Evolutionary conservation across 345 rosid species (phyloP).

Genomic region (Cardamine resedifolia): DNA sequence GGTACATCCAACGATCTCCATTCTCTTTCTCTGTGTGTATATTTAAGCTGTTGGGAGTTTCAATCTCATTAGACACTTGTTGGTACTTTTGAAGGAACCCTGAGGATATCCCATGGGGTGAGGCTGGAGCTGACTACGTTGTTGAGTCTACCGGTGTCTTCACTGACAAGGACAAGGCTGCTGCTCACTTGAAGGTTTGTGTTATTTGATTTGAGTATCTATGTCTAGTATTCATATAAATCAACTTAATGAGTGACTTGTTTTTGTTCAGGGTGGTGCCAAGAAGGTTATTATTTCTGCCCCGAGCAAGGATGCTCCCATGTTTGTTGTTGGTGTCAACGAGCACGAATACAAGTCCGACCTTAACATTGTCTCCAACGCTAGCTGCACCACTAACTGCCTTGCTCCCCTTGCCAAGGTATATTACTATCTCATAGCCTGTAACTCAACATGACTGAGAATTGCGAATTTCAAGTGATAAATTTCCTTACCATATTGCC

Average conservation of each 20-base stretch:
- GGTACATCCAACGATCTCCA: slow-evolving; percentile 37
- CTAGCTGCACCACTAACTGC: slow-evolving; percentile 97
- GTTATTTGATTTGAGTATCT: not conserved
- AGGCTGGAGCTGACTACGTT: slow-evolving; percentile 71
- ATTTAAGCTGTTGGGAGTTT: not conserved
- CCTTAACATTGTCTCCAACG: slow-evolving; percentile 77
- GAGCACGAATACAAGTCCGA: slow-evolving; percentile 86
- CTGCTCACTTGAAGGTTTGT: slow-evolving; percentile 90
- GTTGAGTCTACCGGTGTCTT: slow-evolving; percentile 92
- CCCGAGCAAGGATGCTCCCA: slow-evolving; percentile 94
- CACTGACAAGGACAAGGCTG: slow-evolving; percentile 96
- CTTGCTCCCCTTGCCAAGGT: slow-evolving; percentile 98
- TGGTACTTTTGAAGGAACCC: slow-evolving; percentile 58
- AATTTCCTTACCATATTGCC: not conserved
- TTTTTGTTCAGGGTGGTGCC: slow-evolving; percentile 75
- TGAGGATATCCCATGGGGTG: slow-evolving; percentile 91
- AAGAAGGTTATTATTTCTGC: slow-evolving; percentile 94
- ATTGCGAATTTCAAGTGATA: not conserved
- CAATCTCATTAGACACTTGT: not conserved
- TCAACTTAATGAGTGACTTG: not conserved
- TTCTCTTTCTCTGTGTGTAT: not conserved
- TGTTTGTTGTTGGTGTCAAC: slow-evolving; percentile 94
- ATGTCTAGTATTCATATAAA: not conserved
- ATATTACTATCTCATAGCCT: not conserved
- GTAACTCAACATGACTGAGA: not conserved